phyloP scores from a whole-genome alignment of 257 asterid species.

The Capsicum chinense region DNA sequence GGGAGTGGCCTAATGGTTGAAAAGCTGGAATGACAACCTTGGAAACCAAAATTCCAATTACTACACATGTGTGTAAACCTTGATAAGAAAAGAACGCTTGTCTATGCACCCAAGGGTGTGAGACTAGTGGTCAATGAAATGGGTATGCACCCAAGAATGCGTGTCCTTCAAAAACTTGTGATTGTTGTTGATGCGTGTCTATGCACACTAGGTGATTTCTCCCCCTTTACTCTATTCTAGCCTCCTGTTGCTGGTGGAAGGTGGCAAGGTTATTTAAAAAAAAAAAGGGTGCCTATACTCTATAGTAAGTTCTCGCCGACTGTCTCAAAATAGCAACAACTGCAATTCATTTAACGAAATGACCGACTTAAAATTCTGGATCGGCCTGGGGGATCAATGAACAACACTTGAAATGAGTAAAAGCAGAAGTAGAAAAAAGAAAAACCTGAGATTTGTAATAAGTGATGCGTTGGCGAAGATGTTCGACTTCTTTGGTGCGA shows the following conservation, averaged over 20 bases:
- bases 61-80: neutral
- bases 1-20: too few species aligned
- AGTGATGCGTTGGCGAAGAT: conserved; percentile 65
- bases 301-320: neutral
- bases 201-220: too few species aligned
- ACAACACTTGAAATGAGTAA: neutral
- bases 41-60: too few species aligned
- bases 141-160: too few species aligned
- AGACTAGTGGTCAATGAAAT: too few species aligned
- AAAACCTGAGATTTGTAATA: conserved; percentile 75
- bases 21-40: too few species aligned
- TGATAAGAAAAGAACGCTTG: neutral
- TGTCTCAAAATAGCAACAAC: neutral
- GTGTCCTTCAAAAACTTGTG: too few species aligned
- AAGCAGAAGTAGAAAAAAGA: neutral
- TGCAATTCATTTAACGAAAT: conserved; percentile 10
- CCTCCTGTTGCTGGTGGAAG: too few species aligned
- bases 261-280: too few species aligned
- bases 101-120: too few species aligned
- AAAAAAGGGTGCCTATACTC: neutral
- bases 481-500: conserved; percentile 82
- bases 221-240: too few species aligned
- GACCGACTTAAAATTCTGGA: neutral
- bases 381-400: neutral
- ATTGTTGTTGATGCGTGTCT: too few species aligned